A percentile compares a stretch with the other conserved stretches of the same genome.
phyloP scores from a whole-genome alignment of 768 basidiomycete genomes.

The Trametes meyenii region DNA sequence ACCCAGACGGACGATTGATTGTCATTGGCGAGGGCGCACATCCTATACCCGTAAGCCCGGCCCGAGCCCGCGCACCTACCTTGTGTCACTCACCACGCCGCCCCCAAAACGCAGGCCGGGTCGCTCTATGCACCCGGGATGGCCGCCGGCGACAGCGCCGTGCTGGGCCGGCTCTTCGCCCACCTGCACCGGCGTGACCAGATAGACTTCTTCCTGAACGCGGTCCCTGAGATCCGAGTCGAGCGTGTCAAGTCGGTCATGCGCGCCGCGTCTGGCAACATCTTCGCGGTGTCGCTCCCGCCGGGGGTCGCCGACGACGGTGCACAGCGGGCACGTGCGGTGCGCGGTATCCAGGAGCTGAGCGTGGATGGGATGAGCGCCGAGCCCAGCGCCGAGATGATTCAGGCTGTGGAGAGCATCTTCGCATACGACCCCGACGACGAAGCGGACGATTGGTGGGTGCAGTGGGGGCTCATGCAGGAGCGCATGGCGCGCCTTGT shows the following conservation, averaged over 20 bases:
- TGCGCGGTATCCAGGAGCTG: conserved; percentile 9
- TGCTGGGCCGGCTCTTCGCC: conserved; percentile 38
- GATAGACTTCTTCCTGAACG: conserved; percentile 32
- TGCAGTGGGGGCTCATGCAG: conserved; percentile 32
- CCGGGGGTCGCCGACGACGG: conserved; percentile 26
- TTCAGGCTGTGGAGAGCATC: conserved; percentile 21
- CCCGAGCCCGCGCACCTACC: not conserved
- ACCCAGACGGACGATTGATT: conserved; percentile 29
- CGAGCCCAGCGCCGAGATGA: conserved; percentile 13
- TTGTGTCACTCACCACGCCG: not conserved
- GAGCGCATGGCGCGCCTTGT: conserved; percentile 27
- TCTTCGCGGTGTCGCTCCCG: conserved; percentile 27
- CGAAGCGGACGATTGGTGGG: conserved; percentile 35
- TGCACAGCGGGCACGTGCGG: conserved; percentile 19
- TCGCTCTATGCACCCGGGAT: conserved; percentile 25
- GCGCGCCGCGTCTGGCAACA: conserved; percentile 22
- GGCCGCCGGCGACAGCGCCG: conserved; percentile 36
- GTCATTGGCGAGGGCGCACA: conserved; percentile 39
- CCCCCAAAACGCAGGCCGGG: conserved; percentile 11
- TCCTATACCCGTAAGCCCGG: conserved; percentile 30
- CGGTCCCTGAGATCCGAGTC: conserved; percentile 31
- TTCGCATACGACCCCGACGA: conserved; percentile 36
- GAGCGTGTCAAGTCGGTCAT: conserved; percentile 28
- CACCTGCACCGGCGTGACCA: conserved; percentile 33
- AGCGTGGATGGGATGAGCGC: not conserved